Base-by-base conservation (phyloP, 192 early-diverging fungal species). In the Funneliformis mosseae region DNA sequence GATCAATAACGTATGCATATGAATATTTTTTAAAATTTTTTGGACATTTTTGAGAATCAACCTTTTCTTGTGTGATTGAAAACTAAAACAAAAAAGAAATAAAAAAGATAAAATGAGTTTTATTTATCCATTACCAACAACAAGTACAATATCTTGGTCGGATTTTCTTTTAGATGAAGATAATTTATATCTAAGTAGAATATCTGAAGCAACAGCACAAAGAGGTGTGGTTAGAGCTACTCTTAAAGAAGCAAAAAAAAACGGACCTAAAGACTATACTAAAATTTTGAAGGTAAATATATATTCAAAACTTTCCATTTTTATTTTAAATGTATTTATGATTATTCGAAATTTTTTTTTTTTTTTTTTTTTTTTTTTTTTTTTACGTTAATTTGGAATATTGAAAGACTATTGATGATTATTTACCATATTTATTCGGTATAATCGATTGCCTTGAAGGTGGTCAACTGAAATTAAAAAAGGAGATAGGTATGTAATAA, bases 141-240 rank as follows among this genome's bases (percentile, higher is more conserved):
- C 90, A 4, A 87, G 85, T 4, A 82, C 89, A 27, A 81, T 91
- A 8, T 89, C 90, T 18, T 86, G 89, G 75, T 79, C 83, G 48
- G 90, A 91, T 50, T 89, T 83, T 80, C 80, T 88, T 18, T 72
- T 87, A 23, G 83, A 74, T 33, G 76, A 79, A 8, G 78, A 84
- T 77, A 84, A 85, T 16, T 62, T 78, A 59, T 88, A 88, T 62
- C 83, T 87, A 43, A 84, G 78, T 62, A 83, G 84, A 42, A 79
- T 91, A 25, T 88, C 90, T 0, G 88, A 91, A 79, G 90, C 87
- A 60, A 89, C 90, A 10, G 90, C 90, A 0, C 87, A 87, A 68
- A 81, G 90, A 55, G 90, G 88, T 33, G 74, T 88, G 66, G 75
- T 91, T 38, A 60, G 90, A 60, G 82, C 85, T n/a, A 86, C 81